These are phyloP conservation scores for Tetragonia tetragonoides DNA, from an alignment of 148 eudicot genomes.

Conservation along the genomic window DNA sequence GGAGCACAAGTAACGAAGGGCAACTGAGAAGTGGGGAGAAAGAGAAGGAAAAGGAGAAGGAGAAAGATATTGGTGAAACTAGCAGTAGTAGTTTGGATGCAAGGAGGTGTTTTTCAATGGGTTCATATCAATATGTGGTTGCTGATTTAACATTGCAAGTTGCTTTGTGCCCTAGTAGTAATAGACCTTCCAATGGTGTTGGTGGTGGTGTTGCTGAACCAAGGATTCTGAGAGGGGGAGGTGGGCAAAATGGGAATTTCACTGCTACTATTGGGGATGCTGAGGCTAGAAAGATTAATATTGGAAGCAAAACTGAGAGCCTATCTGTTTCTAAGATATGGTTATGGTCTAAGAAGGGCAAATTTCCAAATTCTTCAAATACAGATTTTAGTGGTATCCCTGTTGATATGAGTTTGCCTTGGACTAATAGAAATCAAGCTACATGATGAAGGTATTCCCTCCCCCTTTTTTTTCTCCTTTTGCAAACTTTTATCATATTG, in stretches of 20 bases:
- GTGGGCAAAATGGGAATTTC: slow-evolving; percentile 39
- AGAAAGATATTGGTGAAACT: slow-evolving; percentile 57
- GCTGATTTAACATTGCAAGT: slow-evolving; percentile 68
- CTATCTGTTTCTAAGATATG: slow-evolving; percentile 95
- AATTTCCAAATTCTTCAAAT: slow-evolving; percentile 45
- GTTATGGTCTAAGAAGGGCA: slow-evolving; percentile 87
- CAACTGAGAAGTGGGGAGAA: slow-evolving; percentile 19
- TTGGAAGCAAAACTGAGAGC: slow-evolving; percentile 71
- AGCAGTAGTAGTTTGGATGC: slow-evolving; percentile 80
- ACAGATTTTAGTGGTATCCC: slow-evolving; percentile 22
- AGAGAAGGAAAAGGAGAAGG: slow-evolving; percentile 26
- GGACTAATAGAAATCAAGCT: slow-evolving; percentile 39
- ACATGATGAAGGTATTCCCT: slow-evolving; percentile 28
- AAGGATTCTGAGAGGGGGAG: slow-evolving; percentile 27
- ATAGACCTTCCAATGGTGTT: slow-evolving; percentile 20
- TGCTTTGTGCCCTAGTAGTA: slow-evolving; percentile 43
- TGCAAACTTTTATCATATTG: slow-evolving; percentile 9
- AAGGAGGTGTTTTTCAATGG: slow-evolving; percentile 95
- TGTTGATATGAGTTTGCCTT: slow-evolving; percentile 55
- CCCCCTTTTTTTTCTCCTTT: neutral
- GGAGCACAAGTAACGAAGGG: slow-evolving; percentile 39
- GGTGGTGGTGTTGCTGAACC: slow-evolving; percentile 31
- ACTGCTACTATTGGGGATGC: slow-evolving; percentile 22
- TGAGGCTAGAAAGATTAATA: slow-evolving; percentile 62
- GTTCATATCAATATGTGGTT: slow-evolving; percentile 82